These are phyloP conservation scores for Epithele typhae DNA, from an alignment of 768 basidiomycete species.

Conservation along the genomic window DNA sequence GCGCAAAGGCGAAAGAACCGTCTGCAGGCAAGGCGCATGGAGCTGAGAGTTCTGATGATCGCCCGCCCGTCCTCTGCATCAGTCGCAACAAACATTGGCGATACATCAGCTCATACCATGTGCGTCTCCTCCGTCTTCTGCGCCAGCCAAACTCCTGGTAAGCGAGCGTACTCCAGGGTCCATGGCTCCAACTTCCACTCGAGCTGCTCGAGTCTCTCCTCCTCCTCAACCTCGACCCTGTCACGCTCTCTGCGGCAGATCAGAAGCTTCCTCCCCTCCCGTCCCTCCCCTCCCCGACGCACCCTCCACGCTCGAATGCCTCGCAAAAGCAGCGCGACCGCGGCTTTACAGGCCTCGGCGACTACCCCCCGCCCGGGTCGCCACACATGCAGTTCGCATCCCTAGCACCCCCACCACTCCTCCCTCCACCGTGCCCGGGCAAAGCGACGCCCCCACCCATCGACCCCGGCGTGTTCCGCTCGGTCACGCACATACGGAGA, in stretches of 20 bases:
- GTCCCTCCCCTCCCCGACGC: slow-evolving; percentile 14
- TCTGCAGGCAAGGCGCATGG: slow-evolving; percentile 14
- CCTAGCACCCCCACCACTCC: slow-evolving; percentile 34
- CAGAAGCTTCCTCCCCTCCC: slow-evolving; percentile 34
- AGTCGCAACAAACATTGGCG: slow-evolving; percentile 94
- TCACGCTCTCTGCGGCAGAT: slow-evolving; percentile 47
- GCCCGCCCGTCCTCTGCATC: slow-evolving; percentile 73
- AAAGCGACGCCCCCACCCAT: slow-evolving; percentile 81
- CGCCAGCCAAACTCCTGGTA: too few species aligned
- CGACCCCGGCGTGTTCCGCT: slow-evolving; percentile 83
- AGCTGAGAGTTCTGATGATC: slow-evolving; percentile 35
- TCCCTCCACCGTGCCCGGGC: slow-evolving; percentile 54
- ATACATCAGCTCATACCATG: slow-evolving; percentile 89
- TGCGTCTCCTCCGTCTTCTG: slow-evolving; percentile 35
- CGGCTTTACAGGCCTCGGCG: slow-evolving; percentile 37
- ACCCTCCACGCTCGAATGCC: slow-evolving; percentile 9
- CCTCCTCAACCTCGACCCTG: slow-evolving; percentile 71
- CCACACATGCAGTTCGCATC: slow-evolving; percentile 25
- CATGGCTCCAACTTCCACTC: slow-evolving; percentile 86
- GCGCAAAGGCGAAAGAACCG: slow-evolving; percentile 45
- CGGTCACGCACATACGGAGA: slow-evolving; percentile 66
- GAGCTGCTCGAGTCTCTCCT: slow-evolving; percentile 83
- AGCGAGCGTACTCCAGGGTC: too few species aligned
- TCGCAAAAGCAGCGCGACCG: slow-evolving; percentile 41
- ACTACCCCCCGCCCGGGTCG: slow-evolving; percentile 34